A percentile compares a stretch with the other conserved stretches of the same genome.
Evolutionary conservation across 768 basidiomycete genomes (phyloP).

Genomic region (Erythrobasidium yunnanense): DNA sequence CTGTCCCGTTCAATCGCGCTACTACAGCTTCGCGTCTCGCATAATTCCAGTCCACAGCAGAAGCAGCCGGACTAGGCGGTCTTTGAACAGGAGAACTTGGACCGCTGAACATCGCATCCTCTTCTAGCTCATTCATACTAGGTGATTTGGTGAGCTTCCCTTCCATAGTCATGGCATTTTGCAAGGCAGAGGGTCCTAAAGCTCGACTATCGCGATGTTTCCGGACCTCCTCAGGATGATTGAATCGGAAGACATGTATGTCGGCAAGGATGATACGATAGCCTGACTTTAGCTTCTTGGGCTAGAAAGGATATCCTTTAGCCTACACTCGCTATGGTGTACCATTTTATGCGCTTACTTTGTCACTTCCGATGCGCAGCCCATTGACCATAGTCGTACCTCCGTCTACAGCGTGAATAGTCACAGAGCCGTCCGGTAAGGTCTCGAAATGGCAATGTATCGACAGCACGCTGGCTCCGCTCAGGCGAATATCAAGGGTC

Average conservation of each 20-base stretch:
- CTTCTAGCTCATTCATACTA: constrained; percentile 54
- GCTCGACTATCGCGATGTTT: constrained; percentile 67
- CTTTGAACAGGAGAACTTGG: constrained; percentile 47
- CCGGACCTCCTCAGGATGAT: constrained; percentile 83
- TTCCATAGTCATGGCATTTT: not conserved
- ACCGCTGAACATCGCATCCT: constrained; percentile 39
- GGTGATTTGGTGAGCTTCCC: not conserved
- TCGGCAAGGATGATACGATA: constrained; percentile 96
- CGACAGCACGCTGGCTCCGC: constrained; percentile 78
- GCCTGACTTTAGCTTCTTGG: constrained; percentile 79
- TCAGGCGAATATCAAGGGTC: constrained; percentile 76
- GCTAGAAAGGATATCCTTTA: constrained; percentile 39
- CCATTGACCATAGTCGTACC: constrained; percentile 91
- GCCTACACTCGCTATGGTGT: not conserved
- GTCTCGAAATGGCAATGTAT: constrained; percentile 92
- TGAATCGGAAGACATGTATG: constrained; percentile 95
- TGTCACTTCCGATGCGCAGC: constrained; percentile 64
- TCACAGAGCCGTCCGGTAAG: constrained; percentile 57
- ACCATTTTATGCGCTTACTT: constrained; percentile 50
- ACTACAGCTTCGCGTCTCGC: constrained; percentile 89
- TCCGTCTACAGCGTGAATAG: constrained; percentile 63
- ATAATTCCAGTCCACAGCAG: constrained; percentile 92
- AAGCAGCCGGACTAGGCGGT: constrained; percentile 64
- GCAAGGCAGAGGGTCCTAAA: constrained; percentile 12
- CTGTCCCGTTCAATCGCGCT: constrained; percentile 63